Conservation (phyloP, 2,329 filamentous ascomycete genomes). For the Colletotrichum sp. region DNA sequence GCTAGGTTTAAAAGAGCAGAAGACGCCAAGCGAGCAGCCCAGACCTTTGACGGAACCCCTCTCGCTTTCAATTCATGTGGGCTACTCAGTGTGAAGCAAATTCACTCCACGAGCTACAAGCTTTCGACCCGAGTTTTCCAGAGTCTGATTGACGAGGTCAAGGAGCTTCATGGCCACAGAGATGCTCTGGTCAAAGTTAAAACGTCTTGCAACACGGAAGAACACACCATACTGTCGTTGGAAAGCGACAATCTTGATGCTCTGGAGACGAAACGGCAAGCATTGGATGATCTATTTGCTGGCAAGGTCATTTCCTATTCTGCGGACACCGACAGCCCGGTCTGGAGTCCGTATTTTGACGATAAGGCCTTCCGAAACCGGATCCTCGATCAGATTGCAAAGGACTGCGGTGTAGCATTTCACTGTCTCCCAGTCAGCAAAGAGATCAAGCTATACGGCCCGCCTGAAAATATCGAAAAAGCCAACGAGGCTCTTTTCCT, state of each 20-base stretch:
- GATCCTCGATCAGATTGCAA: neutral
- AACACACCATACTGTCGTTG: constrained; percentile 39
- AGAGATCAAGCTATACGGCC: constrained; percentile 33
- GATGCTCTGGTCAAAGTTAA: constrained; percentile 29
- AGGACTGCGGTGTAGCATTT: constrained; percentile 27
- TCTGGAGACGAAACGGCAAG: constrained; percentile 35
- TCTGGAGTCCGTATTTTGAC: constrained; percentile 37
- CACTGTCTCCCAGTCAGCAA: constrained; percentile 30
- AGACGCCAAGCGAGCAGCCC: constrained; percentile 37
- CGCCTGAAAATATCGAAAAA: constrained; percentile 15
- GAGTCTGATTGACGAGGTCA: constrained; percentile 32
- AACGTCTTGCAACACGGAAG: constrained; percentile 27
- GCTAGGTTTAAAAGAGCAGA: constrained; percentile 41
- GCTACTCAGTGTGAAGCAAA: constrained; percentile 39
- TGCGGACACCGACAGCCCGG: constrained; percentile 16
- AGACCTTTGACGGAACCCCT: constrained; percentile 30
- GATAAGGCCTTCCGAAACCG: neutral
- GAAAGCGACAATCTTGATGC: constrained; percentile 35
- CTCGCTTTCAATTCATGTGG: constrained; percentile 33
- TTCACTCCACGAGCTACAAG: constrained; percentile 42
- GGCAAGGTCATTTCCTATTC: constrained; percentile 30
- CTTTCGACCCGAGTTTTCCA: constrained; percentile 36
- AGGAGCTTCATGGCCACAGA: constrained; percentile 30
- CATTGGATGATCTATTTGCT: constrained; percentile 34
- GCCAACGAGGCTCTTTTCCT: constrained; percentile 23